Evolutionary conservation across 805 yeast genomes (phyloP).

Genomic region (Ogataea saltuana): DNA sequence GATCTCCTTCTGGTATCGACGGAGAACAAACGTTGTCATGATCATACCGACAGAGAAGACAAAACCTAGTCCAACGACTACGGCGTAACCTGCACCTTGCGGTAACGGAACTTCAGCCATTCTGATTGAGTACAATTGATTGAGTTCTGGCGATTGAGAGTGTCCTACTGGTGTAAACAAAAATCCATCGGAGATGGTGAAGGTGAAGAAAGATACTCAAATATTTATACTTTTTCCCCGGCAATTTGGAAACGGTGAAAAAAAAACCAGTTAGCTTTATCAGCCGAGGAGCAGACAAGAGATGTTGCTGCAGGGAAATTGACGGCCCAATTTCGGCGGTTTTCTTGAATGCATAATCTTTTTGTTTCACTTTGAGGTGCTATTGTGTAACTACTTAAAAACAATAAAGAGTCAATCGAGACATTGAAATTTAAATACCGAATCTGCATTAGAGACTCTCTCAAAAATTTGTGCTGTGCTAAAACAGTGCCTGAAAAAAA

Average conservation of each 20-base stretch:
- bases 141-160: too few relatives aligned
- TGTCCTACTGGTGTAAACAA: too few relatives aligned
- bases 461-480: too few relatives aligned
- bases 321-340: neutral
- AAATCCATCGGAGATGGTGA: neutral
- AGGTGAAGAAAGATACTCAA: neutral
- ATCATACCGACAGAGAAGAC: conserved; percentile 75
- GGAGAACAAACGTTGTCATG: conserved; percentile 63
- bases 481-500: too few relatives aligned
- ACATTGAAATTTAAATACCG: neutral
- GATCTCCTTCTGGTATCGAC: conserved; percentile 79
- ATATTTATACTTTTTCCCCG: too few relatives aligned
- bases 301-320: neutral
- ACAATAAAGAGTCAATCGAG: neutral
- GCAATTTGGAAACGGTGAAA: neutral
- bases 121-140: conserved; percentile 1
- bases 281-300: neutral
- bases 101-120: conserved; percentile 37
- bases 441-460: too few relatives aligned
- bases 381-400: neutral
- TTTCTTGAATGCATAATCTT: neutral
- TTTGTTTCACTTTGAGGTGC: neutral
- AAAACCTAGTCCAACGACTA: conserved; percentile 84
- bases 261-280: neutral
- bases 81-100: conserved; percentile 85